Percentiles rank a stretch among this genome's conserved stretches.
phyloP scores from a whole-genome alignment of 306 rosid species.

The Prunus campanulata region DNA sequence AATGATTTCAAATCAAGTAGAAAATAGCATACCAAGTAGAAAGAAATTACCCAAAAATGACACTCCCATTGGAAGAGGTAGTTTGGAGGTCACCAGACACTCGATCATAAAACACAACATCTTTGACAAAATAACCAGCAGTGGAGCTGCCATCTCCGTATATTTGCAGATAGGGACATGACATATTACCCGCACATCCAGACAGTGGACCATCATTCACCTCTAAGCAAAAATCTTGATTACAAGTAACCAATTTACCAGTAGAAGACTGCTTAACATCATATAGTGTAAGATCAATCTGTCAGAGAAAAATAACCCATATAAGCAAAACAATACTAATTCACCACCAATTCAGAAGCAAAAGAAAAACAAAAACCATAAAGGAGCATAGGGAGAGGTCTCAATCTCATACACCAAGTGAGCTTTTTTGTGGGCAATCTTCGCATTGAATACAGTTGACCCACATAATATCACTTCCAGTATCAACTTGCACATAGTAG shows the following conservation, averaged over 20 bases:
- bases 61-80: slow-evolving; percentile 75
- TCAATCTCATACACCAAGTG: slow-evolving; percentile 67
- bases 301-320: slow-evolving; percentile 2
- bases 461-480: slow-evolving; percentile 98
- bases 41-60: slow-evolving; percentile 77
- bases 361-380: background rate
- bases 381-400: background rate
- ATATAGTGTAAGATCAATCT: slow-evolving; percentile 84
- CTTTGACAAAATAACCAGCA: slow-evolving; percentile 86
- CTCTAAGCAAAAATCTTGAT: slow-evolving; percentile 73
- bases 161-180: slow-evolving; percentile 91
- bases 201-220: slow-evolving; percentile 67
- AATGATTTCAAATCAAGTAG: background rate
- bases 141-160: slow-evolving; percentile 96
- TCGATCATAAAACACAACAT: slow-evolving; percentile 63
- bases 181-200: slow-evolving; percentile 58
- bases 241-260: slow-evolving; percentile 70
- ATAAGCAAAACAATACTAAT: background rate
- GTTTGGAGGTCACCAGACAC: slow-evolving; percentile 92
- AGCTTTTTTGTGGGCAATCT: slow-evolving; percentile 79
- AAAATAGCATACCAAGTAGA: background rate
- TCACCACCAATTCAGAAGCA: background rate
- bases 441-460: slow-evolving; percentile 88
- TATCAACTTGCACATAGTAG: slow-evolving; percentile 91
- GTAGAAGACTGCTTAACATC: slow-evolving; percentile 63